A percentile compares a stretch with the other conserved stretches of the same genome.
Evolutionary conservation across 2,329 filamentous ascomycete genomes (phyloP).

Genomic region (Cyphellophora europaea): DNA sequence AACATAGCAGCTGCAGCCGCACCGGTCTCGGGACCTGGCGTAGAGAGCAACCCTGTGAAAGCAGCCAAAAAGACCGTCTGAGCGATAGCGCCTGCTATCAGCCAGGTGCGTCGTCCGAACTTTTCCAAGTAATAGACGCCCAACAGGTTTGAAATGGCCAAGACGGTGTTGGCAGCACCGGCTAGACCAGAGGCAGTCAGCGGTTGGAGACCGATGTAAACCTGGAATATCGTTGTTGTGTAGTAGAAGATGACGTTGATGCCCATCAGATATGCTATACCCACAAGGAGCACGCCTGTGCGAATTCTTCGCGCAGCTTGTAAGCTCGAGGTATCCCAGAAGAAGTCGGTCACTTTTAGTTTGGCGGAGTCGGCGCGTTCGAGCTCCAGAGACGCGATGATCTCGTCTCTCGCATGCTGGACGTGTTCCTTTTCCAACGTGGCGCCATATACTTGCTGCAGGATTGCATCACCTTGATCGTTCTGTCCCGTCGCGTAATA

Average conservation of each 20-base stretch:
- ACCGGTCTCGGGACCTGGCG: conserved; percentile 10
- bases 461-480: conserved; percentile 26
- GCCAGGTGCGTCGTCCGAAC: conserved; percentile 21
- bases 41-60: conserved; percentile 10
- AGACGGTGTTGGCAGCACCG: conserved; percentile 20
- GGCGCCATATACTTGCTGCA: conserved; percentile 24
- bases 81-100: conserved; percentile 8
- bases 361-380: conserved; percentile 46
- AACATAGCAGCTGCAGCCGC: conserved; percentile 23
- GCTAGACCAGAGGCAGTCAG: conserved; percentile 18
- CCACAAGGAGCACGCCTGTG: conserved; percentile 30
- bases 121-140: conserved; percentile 21
- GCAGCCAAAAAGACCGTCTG: conserved; percentile 3
- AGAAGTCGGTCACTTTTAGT: conserved; percentile 29
- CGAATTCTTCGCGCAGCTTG: conserved; percentile 22
- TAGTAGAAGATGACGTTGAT: conserved; percentile 35
- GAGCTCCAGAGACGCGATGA: conserved; percentile 46
- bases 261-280: conserved; percentile 31
- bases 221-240: conserved; percentile 30
- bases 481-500: conserved; percentile 33
- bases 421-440: conserved; percentile 35
- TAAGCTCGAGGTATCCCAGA: conserved; percentile 25
- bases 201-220: conserved; percentile 21
- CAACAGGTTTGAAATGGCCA: conserved; percentile 19
- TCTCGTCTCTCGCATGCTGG: conserved; percentile 24